Base-by-base conservation (phyloP, 2,329 filamentous ascomycete species). In the Monosporascus sp. region DNA sequence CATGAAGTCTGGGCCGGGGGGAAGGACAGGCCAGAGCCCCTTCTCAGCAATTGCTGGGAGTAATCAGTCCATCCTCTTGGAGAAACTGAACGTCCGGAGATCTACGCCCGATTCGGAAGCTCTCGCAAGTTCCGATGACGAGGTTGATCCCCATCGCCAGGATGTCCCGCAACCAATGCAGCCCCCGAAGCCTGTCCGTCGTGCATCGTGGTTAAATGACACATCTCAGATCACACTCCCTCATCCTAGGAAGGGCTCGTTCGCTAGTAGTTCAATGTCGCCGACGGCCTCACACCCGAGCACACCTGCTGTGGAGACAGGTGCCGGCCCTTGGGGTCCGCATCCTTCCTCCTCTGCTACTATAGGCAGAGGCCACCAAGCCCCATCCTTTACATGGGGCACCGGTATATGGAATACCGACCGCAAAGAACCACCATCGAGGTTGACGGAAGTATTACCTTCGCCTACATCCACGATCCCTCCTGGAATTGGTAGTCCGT, bases 21-120 rank as follows among this genome's bases (percentile, higher is more conserved):
- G 75, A 27, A 86, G 82, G 72, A 71, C 75, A 55, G 79, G 73
- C 64, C 74, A 76, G 63, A 70, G 72, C 53, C 68, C 68, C 56
- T 70, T 74, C 64, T 62, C 76, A 60, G 60, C 72, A 56, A 69
- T 75, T 57, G 69, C 79, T 51, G 75, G 82, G 22, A 83, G 72
- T 61, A 86, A 77, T 62, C 83, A 87, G 54, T 83, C 83, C 39
- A 74, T 86, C 39, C 73, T 89, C 47, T 77, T 90, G 36, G 89
- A 93, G 49, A 94, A 91, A 68, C 78, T 87, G 48, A 88, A 89
- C 63, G 80, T 85, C 52, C 84, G 92, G 62, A 88, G 89, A 51
- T 91, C 90, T 7, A 97, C 93, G 1, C 93, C 93, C 22, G 94
- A 97, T 67, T 97, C 92, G 3, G 93, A 97, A 68, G 93, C 90